phyloP scores from a whole-genome alignment of 805 yeast genomes.

The Wickerhamiella spandovensis region DNA sequence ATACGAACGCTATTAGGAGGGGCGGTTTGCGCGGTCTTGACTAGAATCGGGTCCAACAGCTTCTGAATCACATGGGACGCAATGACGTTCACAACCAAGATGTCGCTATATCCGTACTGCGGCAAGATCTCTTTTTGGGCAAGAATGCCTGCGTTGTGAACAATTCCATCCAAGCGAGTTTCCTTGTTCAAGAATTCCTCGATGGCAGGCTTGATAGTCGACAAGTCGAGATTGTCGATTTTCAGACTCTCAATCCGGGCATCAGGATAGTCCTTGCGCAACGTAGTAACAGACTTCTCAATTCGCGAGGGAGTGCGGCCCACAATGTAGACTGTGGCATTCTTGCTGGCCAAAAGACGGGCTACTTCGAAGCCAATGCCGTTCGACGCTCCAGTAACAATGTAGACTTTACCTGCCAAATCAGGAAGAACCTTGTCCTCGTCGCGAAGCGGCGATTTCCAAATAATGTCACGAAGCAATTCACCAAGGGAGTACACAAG shows the following conservation, averaged over 20 bases:
- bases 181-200: constrained; percentile 20
- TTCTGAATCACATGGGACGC: constrained; percentile 33
- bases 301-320: constrained; percentile 29
- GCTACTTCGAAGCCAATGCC: constrained; percentile 20
- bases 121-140: constrained; percentile 4
- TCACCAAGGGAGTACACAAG: constrained; percentile 4
- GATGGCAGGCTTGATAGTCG: constrained; percentile 30
- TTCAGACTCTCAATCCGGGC: constrained; percentile 10
- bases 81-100: constrained; percentile 33
- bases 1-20: constrained; percentile 26
- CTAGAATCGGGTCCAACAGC: constrained; percentile 23
- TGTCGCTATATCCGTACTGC: constrained; percentile 28
- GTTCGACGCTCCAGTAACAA: constrained; percentile 19
- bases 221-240: constrained; percentile 27
- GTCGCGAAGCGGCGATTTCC: constrained; percentile 6
- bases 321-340: constrained; percentile 28
- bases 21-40: constrained; percentile 24
- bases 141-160: constrained; percentile 26
- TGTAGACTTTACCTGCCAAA: constrained; percentile 24
- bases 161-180: constrained; percentile 25
- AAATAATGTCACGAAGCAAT: constrained; percentile 9
- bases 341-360: constrained; percentile 15
- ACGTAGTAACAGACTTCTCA: constrained; percentile 19
- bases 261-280: constrained; percentile 19
- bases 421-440: constrained; percentile 20